Evolutionary conservation across 2,329 filamentous ascomycete genomes (phyloP).

Genomic region (Cladophialophora psammophila): DNA sequence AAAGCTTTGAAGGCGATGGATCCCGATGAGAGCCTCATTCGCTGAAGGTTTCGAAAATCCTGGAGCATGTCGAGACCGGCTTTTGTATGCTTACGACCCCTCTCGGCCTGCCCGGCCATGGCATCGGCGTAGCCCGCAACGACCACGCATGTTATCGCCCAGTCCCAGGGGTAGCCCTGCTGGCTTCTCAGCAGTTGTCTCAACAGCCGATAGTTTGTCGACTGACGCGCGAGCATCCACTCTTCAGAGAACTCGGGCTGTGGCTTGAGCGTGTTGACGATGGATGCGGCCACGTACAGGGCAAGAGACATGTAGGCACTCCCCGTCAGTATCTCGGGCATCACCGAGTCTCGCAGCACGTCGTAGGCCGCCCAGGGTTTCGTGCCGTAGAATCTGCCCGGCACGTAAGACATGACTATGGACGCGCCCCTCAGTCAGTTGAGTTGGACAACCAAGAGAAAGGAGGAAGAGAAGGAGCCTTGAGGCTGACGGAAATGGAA

Average conservation of each 20-base stretch:
- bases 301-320: constrained; percentile 3
- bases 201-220: neutral
- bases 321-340: constrained; percentile 8
- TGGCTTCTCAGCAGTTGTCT: constrained; percentile 3
- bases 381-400: constrained; percentile 2
- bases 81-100: neutral
- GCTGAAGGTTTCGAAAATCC: neutral
- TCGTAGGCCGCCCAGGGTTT: constrained; percentile 1
- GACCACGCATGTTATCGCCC: neutral
- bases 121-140: constrained; percentile 1
- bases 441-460: neutral
- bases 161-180: constrained; percentile 1
- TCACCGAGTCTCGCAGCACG: constrained; percentile 5
- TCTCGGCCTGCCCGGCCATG: neutral
- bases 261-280: constrained; percentile 5
- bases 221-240: constrained; percentile 1
- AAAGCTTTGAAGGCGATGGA: constrained; percentile 7
- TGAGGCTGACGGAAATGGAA: constrained; percentile 10
- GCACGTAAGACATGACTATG: constrained; percentile 9
- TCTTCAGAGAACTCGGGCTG: constrained; percentile 1
- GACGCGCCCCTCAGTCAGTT: neutral
- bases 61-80: constrained; percentile 6
- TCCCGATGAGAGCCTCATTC: neutral
- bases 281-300: neutral
- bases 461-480: neutral